phyloP scores from a whole-genome alignment of 1,284 basidiomycete genomes.

The Microbotryomycetes sp. region DNA sequence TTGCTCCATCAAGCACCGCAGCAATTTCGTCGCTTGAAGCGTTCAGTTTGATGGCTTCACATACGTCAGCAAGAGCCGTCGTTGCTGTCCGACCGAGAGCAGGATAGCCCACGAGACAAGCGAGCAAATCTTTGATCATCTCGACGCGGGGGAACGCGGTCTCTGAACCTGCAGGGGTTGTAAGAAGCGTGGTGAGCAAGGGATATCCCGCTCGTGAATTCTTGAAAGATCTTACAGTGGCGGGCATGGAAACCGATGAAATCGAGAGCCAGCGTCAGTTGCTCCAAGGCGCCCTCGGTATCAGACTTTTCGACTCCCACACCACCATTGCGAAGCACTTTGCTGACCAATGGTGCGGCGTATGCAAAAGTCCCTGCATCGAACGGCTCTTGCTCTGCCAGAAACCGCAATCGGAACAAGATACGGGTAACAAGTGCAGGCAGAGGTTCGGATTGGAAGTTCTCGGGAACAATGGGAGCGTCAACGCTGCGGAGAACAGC shows the following conservation, averaged over 20 bases:
- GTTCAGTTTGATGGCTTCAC: conserved; percentile 68
- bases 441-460: conserved; percentile 64
- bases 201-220: too few relatives aligned
- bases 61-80: conserved; percentile 72
- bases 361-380: conserved; percentile 81
- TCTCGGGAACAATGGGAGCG: conserved; percentile 61
- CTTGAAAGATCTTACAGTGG: conserved; percentile 67
- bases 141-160: conserved; percentile 63
- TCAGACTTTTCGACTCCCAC: conserved; percentile 54
- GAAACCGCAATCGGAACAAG: conserved; percentile 73
- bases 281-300: conserved; percentile 73
- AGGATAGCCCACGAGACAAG: conserved; percentile 69
- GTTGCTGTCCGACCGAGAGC: conserved; percentile 81
- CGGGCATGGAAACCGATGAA: conserved; percentile 79
- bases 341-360: conserved; percentile 65
- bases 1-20: conserved; percentile 64
- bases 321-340: conserved; percentile 64
- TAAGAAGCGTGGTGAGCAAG: too few relatives aligned
- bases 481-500: conserved; percentile 68
- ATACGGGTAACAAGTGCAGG: conserved; percentile 74
- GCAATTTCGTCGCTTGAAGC: conserved; percentile 59
- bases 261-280: conserved; percentile 75
- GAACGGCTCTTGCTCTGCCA: conserved; percentile 75
- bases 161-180: conserved; percentile 32
- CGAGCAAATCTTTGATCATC: conserved; percentile 66